Percentiles rank a stretch among this genome's conserved stretches.
Conservation (phyloP, 345 rosid species). For the Cardamine resedifolia region DNA sequence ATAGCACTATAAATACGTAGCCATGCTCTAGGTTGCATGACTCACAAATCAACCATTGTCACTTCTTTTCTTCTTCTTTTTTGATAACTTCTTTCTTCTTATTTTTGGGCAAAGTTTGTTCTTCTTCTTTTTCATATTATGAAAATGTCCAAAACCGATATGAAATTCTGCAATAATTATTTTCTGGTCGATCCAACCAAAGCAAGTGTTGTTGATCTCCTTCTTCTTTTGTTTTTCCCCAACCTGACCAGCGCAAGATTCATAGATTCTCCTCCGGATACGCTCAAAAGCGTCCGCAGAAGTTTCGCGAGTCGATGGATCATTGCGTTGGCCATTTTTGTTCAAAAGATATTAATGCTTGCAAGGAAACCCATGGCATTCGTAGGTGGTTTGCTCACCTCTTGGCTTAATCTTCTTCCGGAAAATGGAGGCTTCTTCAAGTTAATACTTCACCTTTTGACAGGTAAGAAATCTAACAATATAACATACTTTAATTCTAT, state of each 20-base stretch:
- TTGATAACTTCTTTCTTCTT: not conserved
- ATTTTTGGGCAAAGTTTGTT: not conserved
- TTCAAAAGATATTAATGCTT: constrained; percentile 25
- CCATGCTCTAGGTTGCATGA: constrained; percentile 21
- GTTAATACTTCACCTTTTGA: constrained; percentile 21
- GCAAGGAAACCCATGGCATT: constrained; percentile 2
- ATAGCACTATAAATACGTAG: constrained; percentile 32
- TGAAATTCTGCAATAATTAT: constrained; percentile 31
- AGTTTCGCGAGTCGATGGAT: constrained; percentile 30
- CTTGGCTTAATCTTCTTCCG: constrained; percentile 26
- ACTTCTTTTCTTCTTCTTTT: constrained; percentile 9
- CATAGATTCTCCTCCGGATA: constrained; percentile 34
- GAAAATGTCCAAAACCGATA: constrained; percentile 24
- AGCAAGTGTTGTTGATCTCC: constrained; percentile 43
- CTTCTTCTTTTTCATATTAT: not conserved
- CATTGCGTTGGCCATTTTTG: constrained; percentile 14
- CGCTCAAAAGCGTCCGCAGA: constrained; percentile 20
- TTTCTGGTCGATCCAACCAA: constrained; percentile 44
- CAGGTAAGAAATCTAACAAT: constrained; percentile 14
- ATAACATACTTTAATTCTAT: not conserved
- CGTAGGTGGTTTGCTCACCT: constrained; percentile 19
- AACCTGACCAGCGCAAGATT: constrained; percentile 18
- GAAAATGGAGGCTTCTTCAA: constrained; percentile 37
- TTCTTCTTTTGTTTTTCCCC: constrained; percentile 39
- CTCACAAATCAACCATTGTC: constrained; percentile 27